Evolutionary conservation across 2,329 filamentous ascomycete species (phyloP).

Genomic region (Tolypocladium pustulatum): DNA sequence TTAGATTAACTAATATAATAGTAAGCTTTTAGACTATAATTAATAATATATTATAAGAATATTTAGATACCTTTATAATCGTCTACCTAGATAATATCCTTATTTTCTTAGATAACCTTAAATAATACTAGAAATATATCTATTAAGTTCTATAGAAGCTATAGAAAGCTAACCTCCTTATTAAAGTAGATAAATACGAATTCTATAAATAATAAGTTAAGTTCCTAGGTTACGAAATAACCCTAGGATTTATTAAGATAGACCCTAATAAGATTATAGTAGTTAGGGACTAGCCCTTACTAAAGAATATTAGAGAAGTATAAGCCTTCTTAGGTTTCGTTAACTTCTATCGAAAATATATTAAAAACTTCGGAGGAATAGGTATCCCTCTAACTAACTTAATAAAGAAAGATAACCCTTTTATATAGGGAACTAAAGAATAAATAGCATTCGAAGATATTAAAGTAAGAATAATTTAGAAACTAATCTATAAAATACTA

Average conservation of each 20-base stretch:
- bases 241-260: not conserved
- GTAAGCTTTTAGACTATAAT: not conserved
- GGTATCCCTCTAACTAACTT: not conserved
- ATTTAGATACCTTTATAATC: not conserved
- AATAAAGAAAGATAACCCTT: not conserved
- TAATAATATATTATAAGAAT: not conserved
- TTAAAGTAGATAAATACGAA: not conserved
- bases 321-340: not conserved
- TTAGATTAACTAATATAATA: not conserved
- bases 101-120: not conserved
- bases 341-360: not conserved
- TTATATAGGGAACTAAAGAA: not conserved
- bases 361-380: not conserved
- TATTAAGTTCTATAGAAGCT: not conserved
- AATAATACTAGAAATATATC: not conserved
- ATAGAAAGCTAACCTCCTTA: not conserved
- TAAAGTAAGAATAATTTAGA: not conserved
- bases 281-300: not conserved
- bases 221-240: not conserved
- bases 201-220: not conserved
- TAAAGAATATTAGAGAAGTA: not conserved
- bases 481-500: not conserved
- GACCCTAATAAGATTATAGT: not conserved
- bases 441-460: not conserved
- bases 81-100: not conserved